Base-by-base conservation (phyloP, 129 eudicot species). In the Saussurea involucrata region DNA sequence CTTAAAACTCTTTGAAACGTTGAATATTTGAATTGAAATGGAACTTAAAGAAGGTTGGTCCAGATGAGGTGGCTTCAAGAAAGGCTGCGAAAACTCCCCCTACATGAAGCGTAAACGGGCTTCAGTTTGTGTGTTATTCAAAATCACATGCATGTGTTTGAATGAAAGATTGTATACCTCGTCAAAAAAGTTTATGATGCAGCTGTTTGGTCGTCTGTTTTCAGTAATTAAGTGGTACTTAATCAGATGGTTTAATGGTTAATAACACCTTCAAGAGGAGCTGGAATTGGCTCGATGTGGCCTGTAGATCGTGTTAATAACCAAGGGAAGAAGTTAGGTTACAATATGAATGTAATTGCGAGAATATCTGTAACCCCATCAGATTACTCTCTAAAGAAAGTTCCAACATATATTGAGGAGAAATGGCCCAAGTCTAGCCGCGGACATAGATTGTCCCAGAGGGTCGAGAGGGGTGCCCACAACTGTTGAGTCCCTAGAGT, bases 41-140 rank as follows among this genome's bases (percentile, higher is more conserved):
- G 61, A n/a, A 53, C 61, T 53, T 53, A 53, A 36, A 49, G 60
- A 53, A 53, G 98, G 98, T 76, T 95, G 94, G 69, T 95, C 98
- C 75, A 95, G 60, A 84, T 95, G 98, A 49, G 98, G 98, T 68
- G 98, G 98, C 84, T 91, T 95, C 74, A 87, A 82, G 76, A 85
- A 95, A 72, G 98, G 98, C 81, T 91, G 98, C 15, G 98, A 95
- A 72, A 79, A 92, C 67, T 95, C 98, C 44, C 96, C 96, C 98
- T 95, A 44, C 80, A 86, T 17, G 68, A 74, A 63, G 24, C 72
- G 29, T 10, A 31, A 67, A 21, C 31, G 18, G 34, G 18, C 12
- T 73, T 66, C 68, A 49, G 33, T 63, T 49, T 10, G 29, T 70
- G 44, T 8, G 34, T 3, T 60, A 33, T 12, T 11, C 9, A 17